These are phyloP conservation scores for Corymbia maculata DNA, from an alignment of 345 rosid species.

Conservation along the genomic window DNA sequence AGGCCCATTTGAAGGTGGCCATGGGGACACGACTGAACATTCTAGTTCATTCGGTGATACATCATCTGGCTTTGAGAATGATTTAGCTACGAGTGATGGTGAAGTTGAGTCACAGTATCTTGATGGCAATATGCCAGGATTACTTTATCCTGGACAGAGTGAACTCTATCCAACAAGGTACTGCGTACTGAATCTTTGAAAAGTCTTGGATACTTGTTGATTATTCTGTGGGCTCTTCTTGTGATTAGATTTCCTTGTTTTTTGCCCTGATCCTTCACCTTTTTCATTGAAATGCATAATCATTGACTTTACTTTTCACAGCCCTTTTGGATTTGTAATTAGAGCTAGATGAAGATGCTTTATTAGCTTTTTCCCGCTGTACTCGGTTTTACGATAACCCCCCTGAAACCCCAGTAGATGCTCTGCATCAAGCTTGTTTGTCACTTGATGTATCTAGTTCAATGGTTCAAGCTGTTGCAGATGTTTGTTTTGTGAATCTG, in stretches of 20 bases:
- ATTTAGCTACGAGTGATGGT: constrained; percentile 29
- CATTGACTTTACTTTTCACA: background rate
- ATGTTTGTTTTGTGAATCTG: background rate
- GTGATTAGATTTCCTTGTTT: background rate
- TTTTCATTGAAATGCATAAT: background rate
- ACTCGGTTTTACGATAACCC: background rate
- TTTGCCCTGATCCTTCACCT: background rate
- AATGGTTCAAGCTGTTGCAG: background rate
- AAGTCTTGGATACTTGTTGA: background rate
- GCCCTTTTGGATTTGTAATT: background rate
- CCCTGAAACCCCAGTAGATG: background rate
- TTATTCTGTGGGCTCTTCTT: background rate
- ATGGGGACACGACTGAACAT: constrained; percentile 46
- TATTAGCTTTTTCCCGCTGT: background rate
- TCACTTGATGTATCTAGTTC: background rate
- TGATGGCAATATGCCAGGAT: constrained; percentile 11
- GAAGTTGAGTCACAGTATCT: constrained; percentile 55
- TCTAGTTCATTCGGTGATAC: constrained; percentile 78
- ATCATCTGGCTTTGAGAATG: constrained; percentile 28
- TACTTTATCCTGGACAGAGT: constrained; percentile 6
- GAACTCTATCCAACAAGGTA: constrained; percentile 39
- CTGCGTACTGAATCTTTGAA: background rate
- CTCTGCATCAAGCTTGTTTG: background rate
- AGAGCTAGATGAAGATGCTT: background rate
- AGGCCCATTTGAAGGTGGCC: constrained; percentile 9